A percentile compares a stretch with the other conserved stretches of the same genome.
Conservation (phyloP, 1,284 basidiomycete genomes). For the Ganoderma resinaceum region DNA sequence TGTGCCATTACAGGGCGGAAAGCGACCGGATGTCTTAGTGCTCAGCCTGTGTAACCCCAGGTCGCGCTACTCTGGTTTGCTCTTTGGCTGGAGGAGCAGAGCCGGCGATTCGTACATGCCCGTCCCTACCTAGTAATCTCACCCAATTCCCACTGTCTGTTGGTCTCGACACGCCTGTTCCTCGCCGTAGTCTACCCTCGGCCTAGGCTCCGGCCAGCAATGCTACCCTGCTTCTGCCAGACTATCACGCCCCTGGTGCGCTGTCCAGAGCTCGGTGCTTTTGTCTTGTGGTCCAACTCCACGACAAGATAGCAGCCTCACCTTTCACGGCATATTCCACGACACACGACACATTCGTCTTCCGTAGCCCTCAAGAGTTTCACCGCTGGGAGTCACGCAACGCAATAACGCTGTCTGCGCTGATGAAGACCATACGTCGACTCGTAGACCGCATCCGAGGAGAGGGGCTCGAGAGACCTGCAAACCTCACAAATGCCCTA, state of each 20-base stretch:
- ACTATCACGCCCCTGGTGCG: background rate
- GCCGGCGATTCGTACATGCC: constrained; percentile 54
- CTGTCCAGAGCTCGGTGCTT: background rate
- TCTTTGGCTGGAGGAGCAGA: constrained; percentile 43
- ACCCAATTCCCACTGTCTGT: background rate
- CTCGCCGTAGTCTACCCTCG: background rate
- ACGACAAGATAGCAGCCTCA: background rate
- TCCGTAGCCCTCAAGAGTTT: background rate
- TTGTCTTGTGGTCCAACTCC: background rate
- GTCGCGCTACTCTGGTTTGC: constrained; percentile 41
- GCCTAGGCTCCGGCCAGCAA: background rate
- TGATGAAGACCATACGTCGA: constrained; percentile 12
- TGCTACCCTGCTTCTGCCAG: background rate
- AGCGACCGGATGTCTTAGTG: constrained; percentile 58
- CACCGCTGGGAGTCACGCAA: background rate
- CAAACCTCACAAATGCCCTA: constrained; percentile 1
- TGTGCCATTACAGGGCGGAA: constrained; percentile 63
- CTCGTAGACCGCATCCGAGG: constrained; percentile 10
- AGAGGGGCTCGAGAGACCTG: background rate
- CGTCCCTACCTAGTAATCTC: background rate
- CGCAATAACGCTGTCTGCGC: background rate
- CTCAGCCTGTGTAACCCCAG: constrained; percentile 41
- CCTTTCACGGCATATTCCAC: background rate
- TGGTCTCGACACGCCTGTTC: background rate
- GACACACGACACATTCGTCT: background rate